These are phyloP conservation scores for Arthrobotrys sinensis DNA, from an alignment of 2,329 filamentous ascomycete genomes.

Conservation along the genomic window DNA sequence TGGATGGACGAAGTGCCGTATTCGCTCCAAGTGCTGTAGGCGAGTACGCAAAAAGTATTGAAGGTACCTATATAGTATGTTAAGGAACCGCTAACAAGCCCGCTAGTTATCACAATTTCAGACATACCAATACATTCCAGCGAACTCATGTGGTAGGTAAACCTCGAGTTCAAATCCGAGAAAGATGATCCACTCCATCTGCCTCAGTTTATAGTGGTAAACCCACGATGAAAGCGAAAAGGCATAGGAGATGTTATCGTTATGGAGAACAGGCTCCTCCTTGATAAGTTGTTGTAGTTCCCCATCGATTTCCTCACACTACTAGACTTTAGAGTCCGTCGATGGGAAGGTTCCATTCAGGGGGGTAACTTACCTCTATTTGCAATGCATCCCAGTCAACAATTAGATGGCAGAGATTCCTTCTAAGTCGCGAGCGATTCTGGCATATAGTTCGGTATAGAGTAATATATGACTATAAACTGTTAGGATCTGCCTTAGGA, in stretches of 20 bases:
- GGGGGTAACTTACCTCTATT: constrained; percentile 73
- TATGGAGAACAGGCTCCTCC: constrained; percentile 75
- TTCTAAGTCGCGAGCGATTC: constrained; percentile 89
- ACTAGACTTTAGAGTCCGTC: constrained; percentile 29
- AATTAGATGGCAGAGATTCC: constrained; percentile 87
- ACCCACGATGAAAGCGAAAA: constrained; percentile 89
- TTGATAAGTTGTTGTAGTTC: constrained; percentile 75
- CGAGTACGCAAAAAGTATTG: constrained; percentile 80
- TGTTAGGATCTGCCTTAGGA: background rate
- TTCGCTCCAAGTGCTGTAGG: constrained; percentile 79
- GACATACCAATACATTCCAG: constrained; percentile 84
- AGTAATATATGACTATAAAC: constrained; percentile 80
- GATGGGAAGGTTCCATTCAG: background rate
- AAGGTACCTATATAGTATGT: constrained; percentile 90
- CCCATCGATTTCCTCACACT: constrained; percentile 79
- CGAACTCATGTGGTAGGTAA: constrained; percentile 87
- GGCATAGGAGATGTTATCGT: constrained; percentile 74
- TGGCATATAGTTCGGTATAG: constrained; percentile 87
- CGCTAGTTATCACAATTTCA: constrained; percentile 68
- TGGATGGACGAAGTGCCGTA: constrained; percentile 71
- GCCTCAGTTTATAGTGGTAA: constrained; percentile 88
- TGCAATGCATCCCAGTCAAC: constrained; percentile 88
- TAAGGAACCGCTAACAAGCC: constrained; percentile 74
- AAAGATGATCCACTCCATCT: constrained; percentile 89
- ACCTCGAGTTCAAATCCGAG: constrained; percentile 94